These are phyloP conservation scores for Rhizopogon vesiculosus DNA, from an alignment of 768 basidiomycete species.

Conservation along the genomic window DNA sequence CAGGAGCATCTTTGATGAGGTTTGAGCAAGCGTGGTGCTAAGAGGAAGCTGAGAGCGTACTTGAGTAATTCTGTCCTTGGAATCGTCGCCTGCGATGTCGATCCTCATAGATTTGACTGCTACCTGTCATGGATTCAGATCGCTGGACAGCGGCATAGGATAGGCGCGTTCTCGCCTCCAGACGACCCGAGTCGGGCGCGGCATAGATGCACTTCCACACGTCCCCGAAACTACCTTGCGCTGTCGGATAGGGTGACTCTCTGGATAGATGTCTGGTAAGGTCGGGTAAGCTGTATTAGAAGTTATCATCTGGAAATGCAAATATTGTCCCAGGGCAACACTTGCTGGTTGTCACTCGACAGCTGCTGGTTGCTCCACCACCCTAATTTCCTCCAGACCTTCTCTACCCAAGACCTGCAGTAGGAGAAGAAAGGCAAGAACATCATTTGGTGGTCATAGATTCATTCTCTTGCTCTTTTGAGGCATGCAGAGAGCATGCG, in stretches of 20 bases:
- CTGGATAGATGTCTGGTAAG: neutral
- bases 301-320: neutral
- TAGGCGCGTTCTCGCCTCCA: neutral
- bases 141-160: neutral
- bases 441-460: neutral
- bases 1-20: conserved; percentile 6
- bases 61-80: neutral
- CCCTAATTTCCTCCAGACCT: neutral
- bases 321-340: neutral
- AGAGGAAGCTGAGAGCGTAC: neutral
- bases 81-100: neutral
- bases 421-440: neutral
- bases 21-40: neutral
- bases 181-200: neutral
- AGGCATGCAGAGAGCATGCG: no score
- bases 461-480: neutral
- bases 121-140: neutral
- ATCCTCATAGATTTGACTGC: conserved; percentile 3
- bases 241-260: neutral
- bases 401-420: neutral
- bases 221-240: conserved; percentile 3
- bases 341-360: neutral
- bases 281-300: neutral
- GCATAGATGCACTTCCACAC: conserved; percentile 1
- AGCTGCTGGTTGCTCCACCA: neutral